Evolutionary conservation across 192 early-diverging fungal species (phyloP).

Genomic region (Umbelopsis ramanniana): DNA sequence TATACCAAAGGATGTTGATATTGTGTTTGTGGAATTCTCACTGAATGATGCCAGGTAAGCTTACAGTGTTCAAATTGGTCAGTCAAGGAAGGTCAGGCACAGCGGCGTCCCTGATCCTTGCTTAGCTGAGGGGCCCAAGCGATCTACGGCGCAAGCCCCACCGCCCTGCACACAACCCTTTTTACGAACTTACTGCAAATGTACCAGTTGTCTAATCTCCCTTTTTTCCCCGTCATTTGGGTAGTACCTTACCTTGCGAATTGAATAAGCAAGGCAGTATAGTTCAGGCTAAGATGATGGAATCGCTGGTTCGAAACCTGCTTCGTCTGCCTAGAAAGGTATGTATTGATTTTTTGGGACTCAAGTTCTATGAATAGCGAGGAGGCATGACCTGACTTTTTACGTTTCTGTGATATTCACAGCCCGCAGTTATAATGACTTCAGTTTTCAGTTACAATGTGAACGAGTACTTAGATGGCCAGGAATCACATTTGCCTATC

Average conservation of each 20-base stretch:
- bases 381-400: background rate
- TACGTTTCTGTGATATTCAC: background rate
- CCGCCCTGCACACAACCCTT: no score
- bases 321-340: conserved; percentile 28
- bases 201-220: background rate
- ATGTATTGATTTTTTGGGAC: background rate
- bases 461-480: conserved; percentile 30
- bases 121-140: no score
- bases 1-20: conserved; percentile 28
- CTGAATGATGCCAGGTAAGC: conserved; percentile 30
- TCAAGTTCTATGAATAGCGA: background rate
- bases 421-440: conserved; percentile 27
- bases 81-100: no score
- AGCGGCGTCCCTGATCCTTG: no score
- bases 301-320: conserved; percentile 29
- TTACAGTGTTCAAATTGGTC: no score
- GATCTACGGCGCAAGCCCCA: no score
- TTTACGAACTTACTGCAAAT: background rate
- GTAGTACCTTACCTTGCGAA: conserved; percentile 22
- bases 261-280: background rate
- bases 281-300: conserved; percentile 27
- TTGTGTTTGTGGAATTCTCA: conserved; percentile 25
- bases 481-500: conserved; percentile 30
- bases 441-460: conserved; percentile 21
- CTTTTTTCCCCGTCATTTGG: background rate